Conservation (phyloP, 768 basidiomycete species). For the Podaxis sp. region DNA sequence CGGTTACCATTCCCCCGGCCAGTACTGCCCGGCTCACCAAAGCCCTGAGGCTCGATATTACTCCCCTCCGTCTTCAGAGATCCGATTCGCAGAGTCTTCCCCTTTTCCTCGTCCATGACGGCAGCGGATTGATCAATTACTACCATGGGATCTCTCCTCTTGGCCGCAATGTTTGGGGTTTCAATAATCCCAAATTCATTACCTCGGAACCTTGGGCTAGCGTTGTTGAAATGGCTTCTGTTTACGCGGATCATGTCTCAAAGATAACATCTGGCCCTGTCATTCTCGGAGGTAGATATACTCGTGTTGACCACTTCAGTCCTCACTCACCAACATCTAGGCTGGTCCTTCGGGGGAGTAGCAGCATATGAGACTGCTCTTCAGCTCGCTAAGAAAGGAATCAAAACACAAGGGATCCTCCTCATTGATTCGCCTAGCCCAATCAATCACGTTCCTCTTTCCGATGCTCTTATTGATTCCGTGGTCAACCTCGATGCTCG, state of each 20-base stretch:
- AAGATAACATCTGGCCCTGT: conserved; percentile 35
- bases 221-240: conserved; percentile 49
- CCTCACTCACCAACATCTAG: conserved; percentile 29
- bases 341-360: conserved; percentile 81
- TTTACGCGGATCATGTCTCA: conserved; percentile 45
- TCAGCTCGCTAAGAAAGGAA: conserved; percentile 42
- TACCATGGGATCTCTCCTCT: conserved; percentile 46
- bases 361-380: conserved; percentile 64
- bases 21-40: conserved; percentile 13
- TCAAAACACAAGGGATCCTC: conserved; percentile 52
- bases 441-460: conserved; percentile 46
- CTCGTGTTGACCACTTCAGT: not conserved
- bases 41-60: conserved; percentile 24
- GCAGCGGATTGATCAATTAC: conserved; percentile 59
- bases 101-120: conserved; percentile 71
- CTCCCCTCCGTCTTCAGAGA: conserved; percentile 37
- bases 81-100: conserved; percentile 29
- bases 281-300: conserved; percentile 56
- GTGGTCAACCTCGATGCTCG: conserved; percentile 33
- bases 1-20: not conserved
- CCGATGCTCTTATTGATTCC: conserved; percentile 49
- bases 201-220: conserved; percentile 44
- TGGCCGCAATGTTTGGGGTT: conserved; percentile 55
- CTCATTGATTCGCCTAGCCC: conserved; percentile 71
- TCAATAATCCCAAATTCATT: conserved; percentile 54